Conservation (phyloP, 805 yeast genomes). For the Candida multigemmis region DNA sequence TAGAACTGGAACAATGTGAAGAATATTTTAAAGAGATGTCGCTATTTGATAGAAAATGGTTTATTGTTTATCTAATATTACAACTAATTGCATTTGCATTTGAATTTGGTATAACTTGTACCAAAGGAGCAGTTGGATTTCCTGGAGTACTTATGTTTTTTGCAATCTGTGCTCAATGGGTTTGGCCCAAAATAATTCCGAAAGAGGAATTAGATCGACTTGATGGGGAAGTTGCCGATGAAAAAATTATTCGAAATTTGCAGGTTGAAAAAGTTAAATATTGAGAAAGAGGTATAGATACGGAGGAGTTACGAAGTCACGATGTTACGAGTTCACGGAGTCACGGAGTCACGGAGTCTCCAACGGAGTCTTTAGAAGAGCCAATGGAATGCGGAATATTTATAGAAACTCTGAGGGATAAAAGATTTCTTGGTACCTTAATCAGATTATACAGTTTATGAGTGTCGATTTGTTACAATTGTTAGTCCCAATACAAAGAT, state of each 20-base stretch:
- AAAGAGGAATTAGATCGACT: slow-evolving; percentile 48
- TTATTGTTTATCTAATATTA: slow-evolving; percentile 46
- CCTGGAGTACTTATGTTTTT: slow-evolving; percentile 78
- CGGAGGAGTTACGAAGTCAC: too few relatives aligned
- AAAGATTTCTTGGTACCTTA: too few relatives aligned
- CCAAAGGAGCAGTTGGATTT: slow-evolving; percentile 89
- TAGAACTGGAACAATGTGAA: slow-evolving; percentile 27
- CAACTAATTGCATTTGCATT: slow-evolving; percentile 63
- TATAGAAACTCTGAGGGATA: too few relatives aligned
- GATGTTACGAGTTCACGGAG: too few relatives aligned
- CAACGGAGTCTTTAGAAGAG: too few relatives aligned
- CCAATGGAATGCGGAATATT: too few relatives aligned
- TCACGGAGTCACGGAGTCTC: too few relatives aligned
- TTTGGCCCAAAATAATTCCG: slow-evolving; percentile 58
- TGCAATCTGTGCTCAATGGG: slow-evolving; percentile 47
- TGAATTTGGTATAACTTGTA: slow-evolving; percentile 79
- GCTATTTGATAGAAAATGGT: slow-evolving; percentile 31
- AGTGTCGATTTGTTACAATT: too few relatives aligned
- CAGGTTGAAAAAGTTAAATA: slow-evolving; percentile 20
- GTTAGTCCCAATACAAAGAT: too few relatives aligned
- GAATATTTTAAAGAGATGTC: slow-evolving; percentile 21
- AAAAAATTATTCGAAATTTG: slow-evolving; percentile 42
- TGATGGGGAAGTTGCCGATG: slow-evolving; percentile 60
- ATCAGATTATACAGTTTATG: too few relatives aligned
- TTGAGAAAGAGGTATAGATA: too few relatives aligned